Evolutionary conservation across 768 basidiomycete genomes (phyloP), one percentile per base, ranked within the genome.

Genomic region (Hygrophorus pudorinus): DNA sequence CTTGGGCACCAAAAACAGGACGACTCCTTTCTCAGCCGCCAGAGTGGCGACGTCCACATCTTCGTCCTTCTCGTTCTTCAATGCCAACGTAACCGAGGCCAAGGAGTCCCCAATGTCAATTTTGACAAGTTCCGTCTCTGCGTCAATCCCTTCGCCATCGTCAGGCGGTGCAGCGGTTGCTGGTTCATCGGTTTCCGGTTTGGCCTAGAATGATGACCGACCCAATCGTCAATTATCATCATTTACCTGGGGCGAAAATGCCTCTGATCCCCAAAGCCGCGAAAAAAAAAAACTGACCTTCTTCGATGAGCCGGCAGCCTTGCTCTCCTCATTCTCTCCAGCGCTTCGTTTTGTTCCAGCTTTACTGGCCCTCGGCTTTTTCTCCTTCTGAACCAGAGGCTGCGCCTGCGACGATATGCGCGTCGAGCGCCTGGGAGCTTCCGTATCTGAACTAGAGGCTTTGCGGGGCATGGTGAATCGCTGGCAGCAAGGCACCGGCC

Each of bases 51-150:
- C 69, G 47, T 88, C 75, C 18, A 90, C 64, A 43, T 91, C 86
- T 47, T 85, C 79, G 35, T 71, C 85, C 59, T 85, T 78, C 65
- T 96, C 87, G 59, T 90, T 88, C 65, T 90, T 82, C 48, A 98
- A 65, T 4, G 24, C 24, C 24, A 24, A 24, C 24, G 67, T 74
- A 48, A 93, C 56, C 9, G 75, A 73, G 2, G 90, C 90, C 35
- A 96, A 65, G 24, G 65, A 63, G 48, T 84, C 87, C 5, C 91
- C 93, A 28, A 89, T 65, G 48, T 85, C 72, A 48, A 93, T 44
- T 10, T n/a, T 30, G 11, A 2, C 13, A 10, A 14, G 10, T 16
- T 29, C 27, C 24, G 24, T 24, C 4, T 24, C 24, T 24, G 24
- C 3, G 24, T 24, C 24, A 3, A 3, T 7, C 4, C 24, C 24